phyloP scores from a whole-genome alignment of 2,329 filamentous ascomycete species.

The Pyricularia sp. region DNA sequence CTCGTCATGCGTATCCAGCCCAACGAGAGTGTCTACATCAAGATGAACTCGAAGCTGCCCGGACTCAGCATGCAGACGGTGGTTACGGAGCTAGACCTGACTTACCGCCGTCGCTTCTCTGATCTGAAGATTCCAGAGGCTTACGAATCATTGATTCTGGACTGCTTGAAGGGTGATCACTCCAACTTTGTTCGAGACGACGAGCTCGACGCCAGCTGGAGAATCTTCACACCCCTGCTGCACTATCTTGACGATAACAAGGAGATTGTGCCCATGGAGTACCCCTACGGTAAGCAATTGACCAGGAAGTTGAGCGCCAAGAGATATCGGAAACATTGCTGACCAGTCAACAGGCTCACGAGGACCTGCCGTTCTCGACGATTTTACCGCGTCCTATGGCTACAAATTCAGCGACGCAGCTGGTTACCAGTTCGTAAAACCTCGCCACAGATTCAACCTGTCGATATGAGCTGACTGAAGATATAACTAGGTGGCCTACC shows the following conservation, averaged over 20 bases:
- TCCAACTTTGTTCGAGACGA: constrained; percentile 98
- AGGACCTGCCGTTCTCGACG: constrained; percentile 88
- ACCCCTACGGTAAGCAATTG: constrained; percentile 74
- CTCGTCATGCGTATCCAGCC: constrained; percentile 98
- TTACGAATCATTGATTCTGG: constrained; percentile 93
- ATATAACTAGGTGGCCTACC: constrained; percentile 51
- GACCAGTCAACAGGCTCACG: constrained; percentile 59
- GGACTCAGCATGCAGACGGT: constrained; percentile 99
- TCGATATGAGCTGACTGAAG: background rate
- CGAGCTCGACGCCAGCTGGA: constrained; percentile 95
- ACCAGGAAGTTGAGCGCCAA: background rate
- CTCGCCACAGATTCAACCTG: background rate
- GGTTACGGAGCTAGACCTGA: constrained; percentile 94
- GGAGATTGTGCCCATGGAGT: constrained; percentile 99
- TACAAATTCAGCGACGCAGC: constrained; percentile 98
- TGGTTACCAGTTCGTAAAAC: constrained; percentile 53
- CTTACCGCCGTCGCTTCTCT: constrained; percentile 95
- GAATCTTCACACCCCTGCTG: constrained; percentile 91
- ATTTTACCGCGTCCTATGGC: constrained; percentile 95
- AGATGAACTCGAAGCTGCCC: constrained; percentile 99
- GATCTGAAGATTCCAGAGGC: constrained; percentile 99
- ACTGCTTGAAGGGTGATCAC: constrained; percentile 97
- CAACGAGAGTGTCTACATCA: constrained; percentile 99
- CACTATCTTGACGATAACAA: constrained; percentile 99
- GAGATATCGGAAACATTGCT: constrained; percentile 5